phyloP scores from a whole-genome alignment of 2,329 filamentous ascomycete species.

The Xylaria sp. region DNA sequence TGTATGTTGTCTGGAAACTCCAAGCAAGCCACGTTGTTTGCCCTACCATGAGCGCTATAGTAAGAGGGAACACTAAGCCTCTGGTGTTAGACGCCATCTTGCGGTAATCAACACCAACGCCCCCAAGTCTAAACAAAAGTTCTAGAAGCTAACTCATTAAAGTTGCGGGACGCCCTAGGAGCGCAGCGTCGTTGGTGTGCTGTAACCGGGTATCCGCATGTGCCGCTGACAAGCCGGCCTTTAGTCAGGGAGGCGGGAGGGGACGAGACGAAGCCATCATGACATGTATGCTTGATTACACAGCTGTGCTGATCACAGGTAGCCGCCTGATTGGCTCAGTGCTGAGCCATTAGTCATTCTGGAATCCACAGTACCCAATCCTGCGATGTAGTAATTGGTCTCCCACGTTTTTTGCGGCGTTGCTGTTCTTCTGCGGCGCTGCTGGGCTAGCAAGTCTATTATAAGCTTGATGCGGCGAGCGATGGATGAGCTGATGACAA shows the following conservation, averaged over 20 bases:
- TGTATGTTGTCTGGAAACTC: neutral
- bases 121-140: neutral
- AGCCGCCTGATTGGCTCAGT: neutral
- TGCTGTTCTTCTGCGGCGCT: neutral
- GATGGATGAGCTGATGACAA: slow-evolving; percentile 1
- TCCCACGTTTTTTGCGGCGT: neutral
- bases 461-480: neutral
- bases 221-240: neutral
- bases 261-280: neutral
- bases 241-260: neutral
- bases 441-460: neutral
- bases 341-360: neutral
- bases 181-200: neutral
- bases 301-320: neutral
- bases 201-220: neutral
- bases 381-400: neutral
- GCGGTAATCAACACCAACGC: neutral
- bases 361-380: neutral
- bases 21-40: neutral
- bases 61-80: neutral
- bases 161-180: neutral
- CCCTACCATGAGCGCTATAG: neutral
- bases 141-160: neutral
- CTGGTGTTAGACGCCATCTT: neutral
- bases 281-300: neutral